A percentile compares a stretch with the other conserved stretches of the same genome.
Conservation (phyloP, 2,329 filamentous ascomycete genomes). For the Penicillium sp. region DNA sequence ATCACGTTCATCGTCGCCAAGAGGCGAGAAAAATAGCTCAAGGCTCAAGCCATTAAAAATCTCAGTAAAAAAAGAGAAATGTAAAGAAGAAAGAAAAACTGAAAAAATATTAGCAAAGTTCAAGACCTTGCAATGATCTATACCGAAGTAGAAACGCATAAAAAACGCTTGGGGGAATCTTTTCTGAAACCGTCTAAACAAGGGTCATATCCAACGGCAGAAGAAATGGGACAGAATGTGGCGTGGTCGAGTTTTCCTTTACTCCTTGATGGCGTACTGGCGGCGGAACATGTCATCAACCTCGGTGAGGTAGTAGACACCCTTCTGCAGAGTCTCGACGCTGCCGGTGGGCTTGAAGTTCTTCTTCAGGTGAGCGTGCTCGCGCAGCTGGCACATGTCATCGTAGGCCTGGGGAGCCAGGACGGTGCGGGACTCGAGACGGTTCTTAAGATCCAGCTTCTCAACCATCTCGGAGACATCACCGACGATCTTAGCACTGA, state of each 20-base stretch:
- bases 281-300: slow-evolving; percentile 88
- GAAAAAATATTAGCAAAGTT: slow-evolving; percentile 18
- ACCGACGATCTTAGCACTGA: slow-evolving; percentile 70
- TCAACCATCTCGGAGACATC: slow-evolving; percentile 72
- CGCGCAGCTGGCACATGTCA: slow-evolving; percentile 78
- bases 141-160: slow-evolving; percentile 29
- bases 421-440: slow-evolving; percentile 68
- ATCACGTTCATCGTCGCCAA: slow-evolving; percentile 27
- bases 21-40: slow-evolving; percentile 21
- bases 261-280: slow-evolving; percentile 77
- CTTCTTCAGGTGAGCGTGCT: slow-evolving; percentile 84
- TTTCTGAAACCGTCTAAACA: slow-evolving; percentile 42
- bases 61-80: slow-evolving; percentile 12
- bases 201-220: slow-evolving; percentile 35
- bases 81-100: slow-evolving; percentile 15
- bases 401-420: slow-evolving; percentile 77
- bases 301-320: slow-evolving; percentile 79
- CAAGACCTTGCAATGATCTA: slow-evolving; percentile 31
- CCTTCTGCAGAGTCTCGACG: slow-evolving; percentile 67
- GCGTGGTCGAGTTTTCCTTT: slow-evolving; percentile 33
- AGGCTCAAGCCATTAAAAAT: slow-evolving; percentile 8
- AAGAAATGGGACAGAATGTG: slow-evolving; percentile 32
- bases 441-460: slow-evolving; percentile 71
- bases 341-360: slow-evolving; percentile 74
- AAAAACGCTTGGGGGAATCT: slow-evolving; percentile 44